phyloP scores from a whole-genome alignment of 805 yeast genomes.

The Candida piceae region DNA sequence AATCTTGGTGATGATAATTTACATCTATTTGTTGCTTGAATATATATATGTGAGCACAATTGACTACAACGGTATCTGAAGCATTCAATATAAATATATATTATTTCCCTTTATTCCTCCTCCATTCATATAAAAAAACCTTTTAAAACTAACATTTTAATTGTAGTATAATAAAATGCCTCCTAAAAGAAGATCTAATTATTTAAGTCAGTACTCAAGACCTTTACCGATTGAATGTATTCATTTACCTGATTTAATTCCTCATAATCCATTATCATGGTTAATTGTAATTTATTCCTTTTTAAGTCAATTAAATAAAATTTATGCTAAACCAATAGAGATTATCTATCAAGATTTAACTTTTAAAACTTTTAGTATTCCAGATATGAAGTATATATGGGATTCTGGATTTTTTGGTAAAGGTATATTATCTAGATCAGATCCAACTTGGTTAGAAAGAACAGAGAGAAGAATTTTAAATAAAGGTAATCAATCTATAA shows the following conservation, averaged over 20 bases:
- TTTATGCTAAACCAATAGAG: slow-evolving; percentile 1
- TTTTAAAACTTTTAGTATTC: slow-evolving; percentile 38
- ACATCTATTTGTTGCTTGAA: slow-evolving; percentile 19
- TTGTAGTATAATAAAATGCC: slow-evolving; percentile 4
- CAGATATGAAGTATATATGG: slow-evolving; percentile 64
- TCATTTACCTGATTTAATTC: slow-evolving; percentile 35
- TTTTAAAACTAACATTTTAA: slow-evolving; percentile 5
- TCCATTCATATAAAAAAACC: no score
- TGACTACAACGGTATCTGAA: slow-evolving; percentile 39
- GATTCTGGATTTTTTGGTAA: slow-evolving; percentile 88
- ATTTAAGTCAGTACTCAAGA: slow-evolving; percentile 7
- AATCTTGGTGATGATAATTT: slow-evolving; percentile 5
- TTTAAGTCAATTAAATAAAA: slow-evolving; percentile 8
- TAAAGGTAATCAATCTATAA: slow-evolving; percentile 21
- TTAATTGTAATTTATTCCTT: slow-evolving; percentile 27
- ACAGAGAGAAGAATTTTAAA: slow-evolving; percentile 46
- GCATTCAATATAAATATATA: not conserved
- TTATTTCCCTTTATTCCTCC: no score
- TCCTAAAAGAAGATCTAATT: slow-evolving; percentile 4
- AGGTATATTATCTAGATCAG: slow-evolving; percentile 83
- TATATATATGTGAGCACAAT: slow-evolving; percentile 21
- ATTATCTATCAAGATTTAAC: slow-evolving; percentile 10
- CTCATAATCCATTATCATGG: slow-evolving; percentile 48
- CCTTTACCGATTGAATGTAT: slow-evolving; percentile 39
- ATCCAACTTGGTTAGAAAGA: slow-evolving; percentile 84